A percentile compares a stretch with the other conserved stretches of the same genome.
phyloP scores from a whole-genome alignment of 2,329 filamentous ascomycete genomes.

The Torrubiella hemipterigena region DNA sequence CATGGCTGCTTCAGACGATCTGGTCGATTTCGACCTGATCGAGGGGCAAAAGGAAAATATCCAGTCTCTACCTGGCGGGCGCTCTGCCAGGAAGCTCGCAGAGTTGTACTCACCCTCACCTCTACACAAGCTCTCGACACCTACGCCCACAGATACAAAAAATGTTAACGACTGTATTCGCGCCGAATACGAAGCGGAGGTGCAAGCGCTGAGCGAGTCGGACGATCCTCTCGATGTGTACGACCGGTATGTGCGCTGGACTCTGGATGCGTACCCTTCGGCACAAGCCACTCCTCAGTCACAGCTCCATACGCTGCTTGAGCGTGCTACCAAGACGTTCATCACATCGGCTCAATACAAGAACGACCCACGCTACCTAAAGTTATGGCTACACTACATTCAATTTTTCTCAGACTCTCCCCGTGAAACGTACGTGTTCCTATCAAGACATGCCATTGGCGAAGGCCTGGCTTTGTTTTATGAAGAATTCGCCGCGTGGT shows the following conservation, averaged over 20 bases:
- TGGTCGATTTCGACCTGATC: constrained; percentile 79
- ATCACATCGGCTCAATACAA: constrained; percentile 79
- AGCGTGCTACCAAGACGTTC: constrained; percentile 86
- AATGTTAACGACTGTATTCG: constrained; percentile 70
- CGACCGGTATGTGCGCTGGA: constrained; percentile 96
- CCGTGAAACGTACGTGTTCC: constrained; percentile 82
- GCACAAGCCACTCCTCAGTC: constrained; percentile 85
- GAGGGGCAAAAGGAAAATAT: constrained; percentile 98
- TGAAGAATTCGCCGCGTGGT: constrained; percentile 90
- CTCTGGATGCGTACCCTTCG: constrained; percentile 85
- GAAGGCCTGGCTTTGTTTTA: constrained; percentile 85
- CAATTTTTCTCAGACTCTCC: constrained; percentile 86
- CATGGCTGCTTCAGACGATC: constrained; percentile 39
- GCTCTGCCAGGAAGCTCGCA: constrained; percentile 81
- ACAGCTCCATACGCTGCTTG: constrained; percentile 77
- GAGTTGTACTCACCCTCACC: constrained; percentile 63
- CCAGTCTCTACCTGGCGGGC: constrained; percentile 73
- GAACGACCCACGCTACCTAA: constrained; percentile 88
- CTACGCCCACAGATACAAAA: constrained; percentile 59
- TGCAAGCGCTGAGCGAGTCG: constrained; percentile 67
- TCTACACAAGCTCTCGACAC: constrained; percentile 44
- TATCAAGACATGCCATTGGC: constrained; percentile 79
- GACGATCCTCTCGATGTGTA: constrained; percentile 94
- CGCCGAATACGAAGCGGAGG: constrained; percentile 75
- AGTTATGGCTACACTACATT: constrained; percentile 90